Percentiles rank a stretch among this genome's conserved stretches.
phyloP scores from a whole-genome alignment of 441 rosid species.

The Raphanus hybrid region DNA sequence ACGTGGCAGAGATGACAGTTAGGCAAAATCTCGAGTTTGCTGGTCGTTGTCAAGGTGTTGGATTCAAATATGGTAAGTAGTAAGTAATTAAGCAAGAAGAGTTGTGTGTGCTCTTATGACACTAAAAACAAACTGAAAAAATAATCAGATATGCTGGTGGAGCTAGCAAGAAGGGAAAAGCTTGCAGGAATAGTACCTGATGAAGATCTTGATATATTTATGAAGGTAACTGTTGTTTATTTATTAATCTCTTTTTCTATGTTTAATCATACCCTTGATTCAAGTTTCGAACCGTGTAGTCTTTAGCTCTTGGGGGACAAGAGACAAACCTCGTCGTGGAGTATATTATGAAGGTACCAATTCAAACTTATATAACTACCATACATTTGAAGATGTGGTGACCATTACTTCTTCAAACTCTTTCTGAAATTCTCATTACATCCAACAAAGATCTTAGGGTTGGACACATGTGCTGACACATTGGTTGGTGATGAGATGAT shows the following conservation, averaged over 20 bases:
- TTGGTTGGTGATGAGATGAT: slow-evolving; percentile 97
- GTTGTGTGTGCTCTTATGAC: background rate
- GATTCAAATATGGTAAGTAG: slow-evolving; percentile 83
- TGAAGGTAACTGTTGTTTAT: slow-evolving; percentile 66
- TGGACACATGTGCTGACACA: slow-evolving; percentile 93
- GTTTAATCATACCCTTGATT: slow-evolving; percentile 23
- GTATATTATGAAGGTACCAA: slow-evolving; percentile 88
- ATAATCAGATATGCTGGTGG: slow-evolving; percentile 84
- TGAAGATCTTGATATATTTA: slow-evolving; percentile 98
- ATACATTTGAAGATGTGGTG: too few relatives aligned
- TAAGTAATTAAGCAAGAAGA: slow-evolving; percentile 23
- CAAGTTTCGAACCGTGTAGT: slow-evolving; percentile 41
- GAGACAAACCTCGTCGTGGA: slow-evolving; percentile 88
- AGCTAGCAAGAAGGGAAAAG: slow-evolving; percentile 96
- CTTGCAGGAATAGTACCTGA: slow-evolving; percentile 92
- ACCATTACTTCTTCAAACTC: slow-evolving; percentile 26
- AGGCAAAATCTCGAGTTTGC: slow-evolving; percentile 90
- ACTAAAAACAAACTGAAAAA: slow-evolving; percentile 37
- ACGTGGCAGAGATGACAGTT: slow-evolving; percentile 97
- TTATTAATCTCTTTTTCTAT: background rate
- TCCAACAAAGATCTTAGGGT: slow-evolving; percentile 94
- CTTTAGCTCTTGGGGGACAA: slow-evolving; percentile 88
- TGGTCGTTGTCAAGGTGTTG: slow-evolving; percentile 97
- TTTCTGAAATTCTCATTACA: slow-evolving; percentile 53
- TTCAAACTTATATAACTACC: background rate